Conservation (phyloP, 2,329 filamentous ascomycete genomes). For the Trichoderma semiorbis region DNA sequence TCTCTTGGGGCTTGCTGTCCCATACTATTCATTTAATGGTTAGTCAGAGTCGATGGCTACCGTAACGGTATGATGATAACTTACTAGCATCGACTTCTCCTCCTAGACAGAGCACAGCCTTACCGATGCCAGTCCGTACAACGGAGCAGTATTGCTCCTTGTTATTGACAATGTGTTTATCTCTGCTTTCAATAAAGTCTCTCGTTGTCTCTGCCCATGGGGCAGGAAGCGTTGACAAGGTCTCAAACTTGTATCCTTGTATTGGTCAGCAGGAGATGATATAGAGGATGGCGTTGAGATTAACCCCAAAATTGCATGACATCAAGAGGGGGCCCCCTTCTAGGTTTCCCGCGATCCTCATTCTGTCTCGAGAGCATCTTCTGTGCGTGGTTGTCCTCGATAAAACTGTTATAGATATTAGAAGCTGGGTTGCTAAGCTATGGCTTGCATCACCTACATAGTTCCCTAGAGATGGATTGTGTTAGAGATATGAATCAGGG, state of each 20-base stretch:
- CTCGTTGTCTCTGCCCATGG: constrained; percentile 71
- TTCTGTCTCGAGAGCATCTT: constrained; percentile 60
- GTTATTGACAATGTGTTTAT: constrained; percentile 73
- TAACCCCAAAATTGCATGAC: constrained; percentile 91
- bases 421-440: background rate
- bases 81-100: constrained; percentile 89
- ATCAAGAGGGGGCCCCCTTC: constrained; percentile 57
- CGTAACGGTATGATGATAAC: constrained; percentile 1
- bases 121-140: constrained; percentile 82
- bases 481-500: background rate
- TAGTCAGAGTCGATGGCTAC: background rate
- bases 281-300: background rate
- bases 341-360: constrained; percentile 41
- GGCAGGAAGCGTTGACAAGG: constrained; percentile 69
- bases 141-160: constrained; percentile 94
- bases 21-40: constrained; percentile 54
- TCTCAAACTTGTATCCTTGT: constrained; percentile 93
- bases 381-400: constrained; percentile 82
- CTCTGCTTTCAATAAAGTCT: constrained; percentile 74
- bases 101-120: constrained; percentile 70
- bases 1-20: constrained; percentile 70
- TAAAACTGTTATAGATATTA: constrained; percentile 57
- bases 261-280: background rate
- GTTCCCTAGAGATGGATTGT: background rate
- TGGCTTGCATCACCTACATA: background rate